A percentile compares a stretch with the other conserved stretches of the same genome.
These are phyloP conservation scores for Arthrobotrys musiformis DNA, from an alignment of 2,329 filamentous ascomycete species.

Conservation along the genomic window DNA sequence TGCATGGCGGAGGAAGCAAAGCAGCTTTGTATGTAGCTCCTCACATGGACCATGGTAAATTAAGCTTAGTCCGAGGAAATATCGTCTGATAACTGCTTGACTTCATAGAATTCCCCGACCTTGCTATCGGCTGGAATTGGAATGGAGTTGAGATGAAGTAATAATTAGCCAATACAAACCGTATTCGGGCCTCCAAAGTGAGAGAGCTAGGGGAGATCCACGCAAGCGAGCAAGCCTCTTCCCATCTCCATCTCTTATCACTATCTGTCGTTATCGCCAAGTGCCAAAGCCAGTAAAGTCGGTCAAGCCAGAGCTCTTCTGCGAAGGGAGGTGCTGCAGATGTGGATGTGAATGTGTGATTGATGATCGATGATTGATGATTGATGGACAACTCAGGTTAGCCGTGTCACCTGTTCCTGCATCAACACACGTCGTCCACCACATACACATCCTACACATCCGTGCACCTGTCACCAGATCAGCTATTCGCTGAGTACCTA, in stretches of 20 bases:
- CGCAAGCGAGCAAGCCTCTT: background rate
- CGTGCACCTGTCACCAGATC: conserved; percentile 1
- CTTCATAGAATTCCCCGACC: too few relatives aligned
- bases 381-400: background rate
- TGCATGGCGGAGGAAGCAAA: background rate
- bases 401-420: background rate
- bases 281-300: too few relatives aligned
- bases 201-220: too few relatives aligned
- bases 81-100: background rate
- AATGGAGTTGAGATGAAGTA: background rate
- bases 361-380: too few relatives aligned
- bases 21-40: too few relatives aligned
- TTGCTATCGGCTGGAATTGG: background rate
- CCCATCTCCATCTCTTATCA: background rate
- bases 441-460: too few relatives aligned
- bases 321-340: too few relatives aligned
- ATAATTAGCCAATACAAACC: conserved; percentile 8
- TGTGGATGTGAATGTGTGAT: too few relatives aligned
- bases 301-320: too few relatives aligned
- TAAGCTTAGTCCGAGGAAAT: conserved; percentile 3
- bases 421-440: background rate
- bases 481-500: too few relatives aligned
- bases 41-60: conserved; percentile 14
- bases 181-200: background rate
- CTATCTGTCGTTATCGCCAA: too few relatives aligned